Percentiles rank a stretch among this genome's conserved stretches.
Conservation (phyloP, 441 rosid species). For the Populus hybrid region DNA sequence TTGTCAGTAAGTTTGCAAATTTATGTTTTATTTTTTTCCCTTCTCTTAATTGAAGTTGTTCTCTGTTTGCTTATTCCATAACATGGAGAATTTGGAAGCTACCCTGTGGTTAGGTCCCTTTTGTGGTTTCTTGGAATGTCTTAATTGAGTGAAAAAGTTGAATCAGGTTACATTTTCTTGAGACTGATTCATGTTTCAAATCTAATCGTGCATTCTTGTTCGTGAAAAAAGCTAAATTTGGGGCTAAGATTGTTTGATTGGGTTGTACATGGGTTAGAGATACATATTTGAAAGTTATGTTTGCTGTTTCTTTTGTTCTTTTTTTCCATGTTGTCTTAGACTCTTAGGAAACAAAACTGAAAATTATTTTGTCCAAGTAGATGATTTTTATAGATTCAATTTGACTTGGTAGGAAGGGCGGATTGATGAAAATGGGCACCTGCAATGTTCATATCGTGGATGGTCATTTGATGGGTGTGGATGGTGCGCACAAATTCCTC, state of each 20-base stretch:
- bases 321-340: not conserved
- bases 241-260: not conserved
- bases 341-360: not conserved
- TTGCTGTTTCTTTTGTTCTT: not conserved
- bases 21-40: slow-evolving; percentile 5
- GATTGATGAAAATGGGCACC: slow-evolving; percentile 80
- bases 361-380: not conserved
- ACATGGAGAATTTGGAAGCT: not conserved
- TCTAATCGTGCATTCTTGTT: not conserved
- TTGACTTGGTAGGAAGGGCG: slow-evolving; percentile 65
- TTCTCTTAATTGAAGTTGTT: not conserved
- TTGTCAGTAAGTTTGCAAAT: slow-evolving; percentile 52
- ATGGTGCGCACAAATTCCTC: slow-evolving; percentile 81
- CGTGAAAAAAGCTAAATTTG: not conserved
- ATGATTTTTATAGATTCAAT: slow-evolving; percentile 11
- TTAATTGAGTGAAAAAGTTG: not conserved
- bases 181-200: not conserved
- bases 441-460: slow-evolving; percentile 97
- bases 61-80: slow-evolving; percentile 9
- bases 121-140: not conserved
- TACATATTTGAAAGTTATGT: not conserved
- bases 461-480: slow-evolving; percentile 94
- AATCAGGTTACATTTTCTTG: not conserved
- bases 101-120: not conserved
- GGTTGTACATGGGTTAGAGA: not conserved